phyloP scores from a whole-genome alignment of 768 basidiomycete genomes.

The Gloeostereum incarnatum region DNA sequence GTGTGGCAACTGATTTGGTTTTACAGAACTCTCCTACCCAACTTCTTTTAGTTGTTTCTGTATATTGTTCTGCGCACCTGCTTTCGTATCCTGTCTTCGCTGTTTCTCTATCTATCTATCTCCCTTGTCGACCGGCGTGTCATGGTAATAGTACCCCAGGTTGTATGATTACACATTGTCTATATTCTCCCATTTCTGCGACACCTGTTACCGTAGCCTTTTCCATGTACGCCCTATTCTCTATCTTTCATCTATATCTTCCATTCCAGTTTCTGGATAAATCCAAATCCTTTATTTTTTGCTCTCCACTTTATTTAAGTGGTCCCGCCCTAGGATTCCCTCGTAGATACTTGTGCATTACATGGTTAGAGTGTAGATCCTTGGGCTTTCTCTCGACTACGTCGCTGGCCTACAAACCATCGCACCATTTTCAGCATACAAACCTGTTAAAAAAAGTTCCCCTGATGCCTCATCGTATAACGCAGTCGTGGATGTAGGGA shows the following conservation, averaged over 20 bases:
- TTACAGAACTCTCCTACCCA: conserved; percentile 49
- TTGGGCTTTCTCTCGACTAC: too few relatives aligned
- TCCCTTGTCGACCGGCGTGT: too few relatives aligned
- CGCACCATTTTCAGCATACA: conserved; percentile 47
- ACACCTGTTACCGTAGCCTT: conserved; percentile 10
- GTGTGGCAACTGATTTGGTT: conserved; percentile 3
- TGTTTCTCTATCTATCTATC: too few relatives aligned
- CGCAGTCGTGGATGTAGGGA: conserved; percentile 43
- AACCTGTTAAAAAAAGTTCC: conserved; percentile 41
- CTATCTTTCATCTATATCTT: not conserved
- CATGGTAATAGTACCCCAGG: too few relatives aligned
- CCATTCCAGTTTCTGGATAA: not conserved
- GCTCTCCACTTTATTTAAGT: too few relatives aligned
- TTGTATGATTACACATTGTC: too few relatives aligned
- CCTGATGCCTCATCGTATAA: conserved; percentile 41
- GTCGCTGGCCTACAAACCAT: conserved; percentile 34
- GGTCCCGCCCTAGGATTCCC: too few relatives aligned
- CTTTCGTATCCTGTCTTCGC: too few relatives aligned
- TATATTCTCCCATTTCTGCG: conserved; percentile 2
- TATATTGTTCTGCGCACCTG: too few relatives aligned
- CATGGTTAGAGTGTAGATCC: too few relatives aligned
- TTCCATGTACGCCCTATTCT: conserved; percentile 5
- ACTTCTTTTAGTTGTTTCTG: conserved; percentile 51
- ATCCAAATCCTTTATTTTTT: too few relatives aligned
- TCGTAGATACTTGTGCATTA: too few relatives aligned